These are phyloP conservation scores for Dimocarpus longan DNA, from an alignment of 345 rosid species.

Conservation along the genomic window DNA sequence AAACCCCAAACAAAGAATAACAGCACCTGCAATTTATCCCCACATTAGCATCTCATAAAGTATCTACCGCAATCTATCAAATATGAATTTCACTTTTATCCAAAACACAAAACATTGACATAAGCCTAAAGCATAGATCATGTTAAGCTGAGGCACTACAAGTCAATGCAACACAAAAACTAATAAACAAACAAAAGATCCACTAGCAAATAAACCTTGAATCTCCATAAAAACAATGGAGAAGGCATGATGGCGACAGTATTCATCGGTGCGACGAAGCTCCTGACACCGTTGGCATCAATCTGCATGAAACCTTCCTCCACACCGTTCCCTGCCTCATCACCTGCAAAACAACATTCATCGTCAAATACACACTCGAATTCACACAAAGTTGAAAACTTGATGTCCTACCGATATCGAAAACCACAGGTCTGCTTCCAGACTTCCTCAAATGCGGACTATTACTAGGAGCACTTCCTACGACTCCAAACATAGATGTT, in stretches of 20 bases:
- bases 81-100: neutral
- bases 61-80: neutral
- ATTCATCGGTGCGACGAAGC: slow-evolving; percentile 39
- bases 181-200: slow-evolving; percentile 1
- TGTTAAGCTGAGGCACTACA: slow-evolving; percentile 11
- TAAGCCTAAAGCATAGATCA: neutral
- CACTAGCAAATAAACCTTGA: slow-evolving; percentile 59
- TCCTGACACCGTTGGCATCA: slow-evolving; percentile 54
- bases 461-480: slow-evolving; percentile 47
- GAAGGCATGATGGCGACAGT: slow-evolving; percentile 63
- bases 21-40: slow-evolving; percentile 60
- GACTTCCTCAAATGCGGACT: slow-evolving; percentile 87
- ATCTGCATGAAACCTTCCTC: slow-evolving; percentile 52
- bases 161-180: slow-evolving; percentile 6
- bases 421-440: slow-evolving; percentile 68
- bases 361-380: neutral
- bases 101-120: neutral
- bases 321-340: slow-evolving; percentile 52
- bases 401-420: slow-evolving; percentile 60
- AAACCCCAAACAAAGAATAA: slow-evolving; percentile 76
- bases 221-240: slow-evolving; percentile 72
- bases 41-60: slow-evolving; percentile 24
- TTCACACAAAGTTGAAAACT: neutral
- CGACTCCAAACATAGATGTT: slow-evolving; percentile 74
- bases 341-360: slow-evolving; percentile 35